These are phyloP conservation scores for Aspergillus cavernicola DNA, from an alignment of 495 filamentous ascomycete species.

Conservation along the genomic window DNA sequence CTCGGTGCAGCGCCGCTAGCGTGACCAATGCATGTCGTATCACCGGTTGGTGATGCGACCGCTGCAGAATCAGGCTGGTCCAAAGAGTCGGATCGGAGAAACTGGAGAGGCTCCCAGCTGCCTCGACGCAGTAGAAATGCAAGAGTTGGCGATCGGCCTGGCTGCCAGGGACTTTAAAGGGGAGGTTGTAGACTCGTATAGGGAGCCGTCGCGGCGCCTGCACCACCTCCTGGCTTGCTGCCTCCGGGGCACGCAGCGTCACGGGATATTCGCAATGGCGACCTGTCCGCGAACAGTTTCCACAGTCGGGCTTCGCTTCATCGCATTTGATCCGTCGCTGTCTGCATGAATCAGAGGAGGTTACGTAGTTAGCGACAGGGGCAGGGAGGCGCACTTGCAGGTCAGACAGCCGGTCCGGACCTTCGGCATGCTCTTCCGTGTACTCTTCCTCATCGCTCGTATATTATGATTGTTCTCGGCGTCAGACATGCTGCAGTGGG, in stretches of 20 bases:
- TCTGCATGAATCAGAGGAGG: constrained; percentile 15
- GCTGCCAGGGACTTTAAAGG: constrained; percentile 34
- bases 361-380: too few species aligned
- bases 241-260: neutral
- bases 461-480: neutral
- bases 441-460: constrained; percentile 8
- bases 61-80: constrained; percentile 36
- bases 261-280: constrained; percentile 33
- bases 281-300: constrained; percentile 31
- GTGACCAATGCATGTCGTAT: constrained; percentile 42
- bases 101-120: constrained; percentile 31
- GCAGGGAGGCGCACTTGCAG: constrained; percentile 23
- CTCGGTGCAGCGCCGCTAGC: constrained; percentile 27
- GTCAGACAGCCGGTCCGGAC: constrained; percentile 22
- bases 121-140: constrained; percentile 33
- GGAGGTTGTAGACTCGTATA: constrained; percentile 26
- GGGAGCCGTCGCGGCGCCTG: neutral
- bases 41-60: constrained; percentile 31
- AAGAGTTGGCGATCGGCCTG: constrained; percentile 34
- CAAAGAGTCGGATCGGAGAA: constrained; percentile 41
- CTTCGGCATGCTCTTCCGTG: constrained; percentile 23
- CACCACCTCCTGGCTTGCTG: too few species aligned
- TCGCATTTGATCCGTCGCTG: constrained; percentile 44
- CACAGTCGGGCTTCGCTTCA: constrained; percentile 36
- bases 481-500: neutral